Evolutionary conservation across 768 basidiomycete species (phyloP).

Genomic region (Lentinula raphanica): DNA sequence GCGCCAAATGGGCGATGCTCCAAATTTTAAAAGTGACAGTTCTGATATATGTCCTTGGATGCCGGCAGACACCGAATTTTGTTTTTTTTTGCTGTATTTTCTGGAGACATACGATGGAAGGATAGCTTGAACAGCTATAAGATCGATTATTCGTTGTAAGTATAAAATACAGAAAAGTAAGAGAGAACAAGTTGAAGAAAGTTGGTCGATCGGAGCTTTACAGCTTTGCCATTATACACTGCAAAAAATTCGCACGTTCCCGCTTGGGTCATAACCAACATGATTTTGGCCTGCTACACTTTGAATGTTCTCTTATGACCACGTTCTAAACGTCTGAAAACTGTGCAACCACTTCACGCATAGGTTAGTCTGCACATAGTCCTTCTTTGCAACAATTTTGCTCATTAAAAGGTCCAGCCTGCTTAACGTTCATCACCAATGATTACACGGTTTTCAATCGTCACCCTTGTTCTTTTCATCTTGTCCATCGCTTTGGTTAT

Average conservation of each 20-base stretch:
- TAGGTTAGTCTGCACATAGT: neutral
- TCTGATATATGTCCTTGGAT: too few relatives aligned
- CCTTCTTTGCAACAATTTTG: neutral
- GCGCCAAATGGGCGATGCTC: neutral
- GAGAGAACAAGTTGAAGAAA: too few relatives aligned
- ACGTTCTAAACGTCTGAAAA: neutral
- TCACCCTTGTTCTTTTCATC: constrained; percentile 48
- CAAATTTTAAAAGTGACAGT: too few relatives aligned
- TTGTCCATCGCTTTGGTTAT: constrained; percentile 51
- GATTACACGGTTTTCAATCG: constrained; percentile 41
- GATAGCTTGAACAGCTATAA: too few relatives aligned
- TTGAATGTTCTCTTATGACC: neutral
- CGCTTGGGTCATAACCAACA: neutral
- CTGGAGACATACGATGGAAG: too few relatives aligned
- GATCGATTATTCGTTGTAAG: too few relatives aligned
- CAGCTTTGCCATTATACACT: neutral
- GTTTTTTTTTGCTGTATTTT: too few relatives aligned
- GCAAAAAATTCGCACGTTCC: neutral
- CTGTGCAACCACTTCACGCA: too few relatives aligned
- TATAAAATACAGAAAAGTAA: too few relatives aligned
- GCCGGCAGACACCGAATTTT: too few relatives aligned
- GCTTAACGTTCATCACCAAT: constrained; percentile 20
- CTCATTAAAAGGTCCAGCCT: neutral
- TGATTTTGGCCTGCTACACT: neutral
- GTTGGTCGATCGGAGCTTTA: neutral